Evolutionary conservation across 345 rosid species (phyloP), one percentile per base, ranked within the genome.

Genomic region (Raphanus sativus): DNA sequence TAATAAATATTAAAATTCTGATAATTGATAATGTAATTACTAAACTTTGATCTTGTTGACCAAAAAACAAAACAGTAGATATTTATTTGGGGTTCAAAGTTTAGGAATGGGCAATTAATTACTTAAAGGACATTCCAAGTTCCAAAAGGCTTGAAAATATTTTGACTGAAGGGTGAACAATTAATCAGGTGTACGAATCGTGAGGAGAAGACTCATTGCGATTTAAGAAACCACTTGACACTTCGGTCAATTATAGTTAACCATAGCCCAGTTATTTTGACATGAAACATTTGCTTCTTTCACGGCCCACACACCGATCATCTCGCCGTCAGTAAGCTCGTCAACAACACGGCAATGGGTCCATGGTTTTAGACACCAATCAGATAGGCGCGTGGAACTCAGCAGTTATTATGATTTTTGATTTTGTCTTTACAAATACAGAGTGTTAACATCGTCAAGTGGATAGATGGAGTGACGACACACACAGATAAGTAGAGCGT

Each of bases 251-350:
- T 15, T 58, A 38, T 38, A 38, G 45, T 38, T 38, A 24, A 32
- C 38, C 63, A 6, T 48, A 26, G 10, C 9, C 9, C n/a, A 10
- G 7, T 58, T 58, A 4, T 62, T 73, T 62, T 42, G 15, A 42
- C 13, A 10, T 60, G 13, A 59, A 28, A 61, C 60, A 24, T 56
- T 54, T 12, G 52, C 33, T 21, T 24, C 52, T 5, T 55, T 7
- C 33, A 15, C 25, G 24, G 52, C 55, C 55, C 63, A 73, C 76
- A 65, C 29, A 63, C 73, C 67, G 73, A 67, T 75, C 67, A 67
- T 75, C 66, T 38, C 73, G 73, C 79, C 79, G 40, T 48, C 74
- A 60, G 4, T 48, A 45, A 24, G 62, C 52, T 67, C 5, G 4
- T 58, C 15, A 55, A 59, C 30, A 63, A 66, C 72, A 42, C 10